Base-by-base conservation (phyloP, 2,329 filamentous ascomycete species). In the Talaromyces sp. region DNA sequence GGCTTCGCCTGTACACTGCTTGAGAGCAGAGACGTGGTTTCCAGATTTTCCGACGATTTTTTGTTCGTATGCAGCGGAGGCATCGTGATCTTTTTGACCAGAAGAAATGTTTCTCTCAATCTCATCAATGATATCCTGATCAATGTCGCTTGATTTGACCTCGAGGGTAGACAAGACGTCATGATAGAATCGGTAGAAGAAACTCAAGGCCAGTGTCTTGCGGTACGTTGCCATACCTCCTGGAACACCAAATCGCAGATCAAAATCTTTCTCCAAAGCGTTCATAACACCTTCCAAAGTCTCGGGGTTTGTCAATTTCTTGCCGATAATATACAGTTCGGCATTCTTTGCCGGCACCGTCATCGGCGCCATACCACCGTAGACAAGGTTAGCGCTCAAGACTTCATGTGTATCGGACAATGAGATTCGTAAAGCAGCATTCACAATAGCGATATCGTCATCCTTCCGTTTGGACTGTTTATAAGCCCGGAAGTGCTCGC, bases 381-480 rank as follows among this genome's bases (percentile, higher is more conserved):
- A 98, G 2, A 96, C 91, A 25, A 99, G 83, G 71, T 90, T 92
- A 67, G 87, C 89, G 68, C 89, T 88, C 67, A 88, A 84, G 5
- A 98, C 91, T 1, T 87, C 76, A 49, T 94, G 86, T 1, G 84
- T 83, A 2, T 90, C 85, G 45, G 89, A 85, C 2, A 98, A 79
- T 5, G 85, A 86, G 5, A 98, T 84, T 40, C 92, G 87, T 65
- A 98, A 78, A 1, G 94, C 93, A 31, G 91, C 88, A 58, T 96
- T 98, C 27, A 98, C 95, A 71, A 99, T 98, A 1, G 95, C 95
- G 74, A 99, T 98, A 74, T 99, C 95, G 72, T 99, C 95, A 72
- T 99, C 95, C 75, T 98, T 98, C 70, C 95, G 84, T 82, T 99
- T 99, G 0, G 95, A 88, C 76, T 98, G 94, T 79, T 99, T 99